phyloP scores from a whole-genome alignment of 2,329 filamentous ascomycete species.

The Aureobasidium subglaciale region DNA sequence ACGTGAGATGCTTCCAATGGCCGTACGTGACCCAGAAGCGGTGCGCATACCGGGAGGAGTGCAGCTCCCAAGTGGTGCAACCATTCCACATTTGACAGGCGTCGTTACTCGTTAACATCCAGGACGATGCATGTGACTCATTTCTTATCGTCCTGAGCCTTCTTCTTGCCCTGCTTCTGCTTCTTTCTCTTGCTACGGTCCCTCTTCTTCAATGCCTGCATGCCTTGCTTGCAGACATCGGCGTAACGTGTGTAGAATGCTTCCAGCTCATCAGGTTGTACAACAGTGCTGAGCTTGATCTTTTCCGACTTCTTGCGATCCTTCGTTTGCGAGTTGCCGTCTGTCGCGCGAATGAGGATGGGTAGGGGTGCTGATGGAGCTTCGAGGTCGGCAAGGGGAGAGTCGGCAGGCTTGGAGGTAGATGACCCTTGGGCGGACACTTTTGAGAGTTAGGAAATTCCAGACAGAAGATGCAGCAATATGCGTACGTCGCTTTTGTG shows the following conservation, averaged over 20 bases:
- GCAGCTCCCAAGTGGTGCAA: not conserved
- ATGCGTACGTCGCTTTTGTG: constrained; percentile 64
- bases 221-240: constrained; percentile 82
- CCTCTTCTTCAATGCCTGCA: constrained; percentile 84
- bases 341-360: constrained; percentile 74
- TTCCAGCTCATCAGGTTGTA: constrained; percentile 68
- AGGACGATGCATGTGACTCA: not conserved
- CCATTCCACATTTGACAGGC: not conserved
- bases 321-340: constrained; percentile 54
- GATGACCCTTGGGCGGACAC: not conserved
- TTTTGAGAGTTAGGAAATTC: not conserved
- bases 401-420: constrained; percentile 27
- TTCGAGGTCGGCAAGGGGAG: constrained; percentile 54
- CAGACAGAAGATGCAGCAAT: too few relatives aligned
- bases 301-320: constrained; percentile 52
- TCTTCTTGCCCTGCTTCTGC: constrained; percentile 69
- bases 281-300: constrained; percentile 75
- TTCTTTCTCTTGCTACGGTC: constrained; percentile 80
- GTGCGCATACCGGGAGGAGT: not conserved
- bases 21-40: not conserved
- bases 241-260: constrained; percentile 79
- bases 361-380: constrained; percentile 53
- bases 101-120: constrained; percentile 9
- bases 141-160: constrained; percentile 11
- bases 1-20: too few relatives aligned